phyloP scores from a whole-genome alignment of 371 early-diverging fungal species.

The Mucor saturninus region DNA sequence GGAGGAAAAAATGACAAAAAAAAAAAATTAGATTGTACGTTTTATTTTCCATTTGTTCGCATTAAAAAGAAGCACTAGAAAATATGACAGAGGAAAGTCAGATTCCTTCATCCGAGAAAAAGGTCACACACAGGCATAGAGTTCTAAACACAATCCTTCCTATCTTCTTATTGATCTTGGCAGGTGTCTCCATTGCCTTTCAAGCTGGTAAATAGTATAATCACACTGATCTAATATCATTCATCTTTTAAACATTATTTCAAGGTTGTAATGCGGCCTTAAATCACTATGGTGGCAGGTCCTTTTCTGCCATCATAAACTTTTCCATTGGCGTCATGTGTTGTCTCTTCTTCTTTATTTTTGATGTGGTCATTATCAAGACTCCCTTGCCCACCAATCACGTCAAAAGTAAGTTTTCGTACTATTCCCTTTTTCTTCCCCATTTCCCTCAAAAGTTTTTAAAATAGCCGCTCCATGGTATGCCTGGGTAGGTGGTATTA shows the following conservation, averaged over 20 bases:
- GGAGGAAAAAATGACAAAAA: no score
- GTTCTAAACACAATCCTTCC: conserved; percentile 18
- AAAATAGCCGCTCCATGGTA: conserved; percentile 40
- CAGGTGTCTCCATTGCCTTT: conserved; percentile 26
- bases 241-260: background rate
- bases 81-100: background rate
- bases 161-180: conserved; percentile 19
- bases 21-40: background rate
- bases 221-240: no score
- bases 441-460: background rate
- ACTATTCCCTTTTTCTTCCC: background rate
- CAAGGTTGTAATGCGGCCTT: conserved; percentile 40
- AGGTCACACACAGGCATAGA: conserved; percentile 9
- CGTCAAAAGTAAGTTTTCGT: conserved; percentile 25
- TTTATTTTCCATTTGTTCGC: background rate
- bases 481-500: conserved; percentile 47
- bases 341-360: conserved; percentile 33
- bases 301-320: conserved; percentile 32
- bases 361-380: conserved; percentile 27
- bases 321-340: conserved; percentile 20
- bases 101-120: background rate
- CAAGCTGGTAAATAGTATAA: conserved; percentile 26
- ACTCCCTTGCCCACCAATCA: conserved; percentile 28
- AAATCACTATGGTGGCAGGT: conserved; percentile 34
- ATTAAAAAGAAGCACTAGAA: background rate